Conservation (phyloP, 108 stramenopile species). For the Conticribra guillardii region DNA sequence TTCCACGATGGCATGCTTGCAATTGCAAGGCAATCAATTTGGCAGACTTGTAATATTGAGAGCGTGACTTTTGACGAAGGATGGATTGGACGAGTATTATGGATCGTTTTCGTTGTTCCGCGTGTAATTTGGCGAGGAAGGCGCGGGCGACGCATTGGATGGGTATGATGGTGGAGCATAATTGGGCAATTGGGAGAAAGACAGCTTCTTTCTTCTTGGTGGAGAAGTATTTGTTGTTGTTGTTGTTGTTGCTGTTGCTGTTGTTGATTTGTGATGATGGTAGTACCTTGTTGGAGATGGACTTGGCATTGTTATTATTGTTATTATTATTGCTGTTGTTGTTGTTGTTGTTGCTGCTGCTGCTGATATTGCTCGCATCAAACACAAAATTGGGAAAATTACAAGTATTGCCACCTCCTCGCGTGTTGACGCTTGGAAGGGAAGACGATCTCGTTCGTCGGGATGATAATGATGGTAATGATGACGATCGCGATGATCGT, state of each 20-base stretch:
- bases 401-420: too few species aligned
- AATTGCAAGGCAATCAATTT: neutral
- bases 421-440: too few species aligned
- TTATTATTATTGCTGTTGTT: too few species aligned
- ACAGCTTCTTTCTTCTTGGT: neutral
- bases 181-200: conserved; percentile 4
- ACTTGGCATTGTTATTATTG: too few species aligned
- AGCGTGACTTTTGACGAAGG: neutral
- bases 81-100: neutral
- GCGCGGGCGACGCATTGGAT: neutral
- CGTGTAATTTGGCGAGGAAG: conserved; percentile 1
- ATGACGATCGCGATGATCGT: too few species aligned
- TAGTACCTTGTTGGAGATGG: too few species aligned
- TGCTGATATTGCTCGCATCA: too few species aligned
- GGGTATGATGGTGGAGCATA: conserved; percentile 1
- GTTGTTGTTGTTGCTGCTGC: too few species aligned
- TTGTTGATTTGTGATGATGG: too few species aligned
- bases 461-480: too few species aligned
- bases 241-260: neutral
- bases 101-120: neutral
- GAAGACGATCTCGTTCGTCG: too few species aligned
- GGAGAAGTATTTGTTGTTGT: neutral
- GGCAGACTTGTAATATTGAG: neutral
- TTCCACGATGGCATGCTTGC: conserved; percentile 3
- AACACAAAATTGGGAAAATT: too few species aligned